Base-by-base conservation (phyloP, 306 rosid species). In the Fragaria ananassa region DNA sequence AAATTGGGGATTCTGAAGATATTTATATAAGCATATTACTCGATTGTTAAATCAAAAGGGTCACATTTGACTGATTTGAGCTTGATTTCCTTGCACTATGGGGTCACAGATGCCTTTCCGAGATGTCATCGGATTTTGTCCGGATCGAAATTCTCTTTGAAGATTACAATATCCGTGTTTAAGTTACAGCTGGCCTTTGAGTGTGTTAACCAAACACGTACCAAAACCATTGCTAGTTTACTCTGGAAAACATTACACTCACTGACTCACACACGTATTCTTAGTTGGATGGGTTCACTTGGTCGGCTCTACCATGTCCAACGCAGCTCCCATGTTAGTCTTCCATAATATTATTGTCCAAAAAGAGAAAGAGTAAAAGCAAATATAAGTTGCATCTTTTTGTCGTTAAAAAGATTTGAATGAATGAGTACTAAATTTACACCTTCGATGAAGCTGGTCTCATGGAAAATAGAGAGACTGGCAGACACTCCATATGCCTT, bases 251-350 rank as follows among this genome's bases (percentile, higher is more conserved):
- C 46, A 8, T 41, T 9, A 18, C 50, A 18, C 50, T 4, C n/a
- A n/a, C n/a, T n/a, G n/a, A n/a, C n/a, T n/a, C 71, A 4, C 31
- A 19, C 71, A 66, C 71, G 71, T 66, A 66, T 10, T 66, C 50
- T 39, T 66, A 10, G 71, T 66, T 66, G 50, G 47, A 41, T 8
- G 8, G 71, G 71, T 11, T 66, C 50, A 66, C 49, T 39, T 66
- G 31, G 50, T 66, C 71, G 71, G 71, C 50, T 35, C 23, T 41
- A 41, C 51, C 50, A 66, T n/a, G 71, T 41, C 39, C 70, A 65
- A 17, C 21, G 45, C 69, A 35, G 5, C 45, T 64, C 13, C 49
- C 70, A 19, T 3, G 19, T 35, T 15, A 65, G 15, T 65, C 45
- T 19, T 39, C 10, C 66, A 60, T 5, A 63, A 34, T 31, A 63